Base-by-base conservation (phyloP, 495 filamentous ascomycete species). In the Penicillium macrosclerotiorum region DNA sequence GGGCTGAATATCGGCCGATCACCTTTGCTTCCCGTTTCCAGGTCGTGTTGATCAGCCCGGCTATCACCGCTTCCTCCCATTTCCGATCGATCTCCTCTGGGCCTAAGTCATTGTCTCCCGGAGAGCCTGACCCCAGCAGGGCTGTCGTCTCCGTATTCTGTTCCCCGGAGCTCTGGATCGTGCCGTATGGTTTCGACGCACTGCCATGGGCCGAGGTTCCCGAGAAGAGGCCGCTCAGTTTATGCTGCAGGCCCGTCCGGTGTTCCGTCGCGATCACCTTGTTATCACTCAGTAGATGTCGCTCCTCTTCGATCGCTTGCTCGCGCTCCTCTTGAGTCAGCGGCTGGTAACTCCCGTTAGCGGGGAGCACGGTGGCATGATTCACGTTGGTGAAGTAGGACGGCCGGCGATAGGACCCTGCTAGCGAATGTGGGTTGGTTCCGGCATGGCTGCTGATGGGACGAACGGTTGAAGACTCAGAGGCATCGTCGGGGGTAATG, bases 11-110 rank as follows among this genome's bases (percentile, higher is more conserved):
- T 54, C 69, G 71, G 4, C 63, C 57, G 25, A 91, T 69, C 0
- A 87, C 85, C 62, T 85, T 81, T 1, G 83, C 77, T 69, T 95
- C 90, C 46, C 88, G 78, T 54, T 82, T 80, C 86, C 89, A 94
- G 0, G 88, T 89, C 3, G 90, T 95, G 37, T 86, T 81, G 49
- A 94, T 86, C 46, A 75, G 69, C 6, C 88, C 87, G 3, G 80
- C 76, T 0, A 76, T 72, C 8, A 91, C 87, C 2, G 88, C 87
- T 27, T 85, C 83, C 43, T 89, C 84, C 89, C 89, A 95, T 66
- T 86, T 84, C 34, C 75, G 65, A 44, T 75, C 69, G 29, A 75
- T 69, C 31, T 73, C 69, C 12, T 72, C 64, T 3, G 46, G 47
- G 19, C 58, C 61, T 58, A 65, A 43, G 50, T 56, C 45, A 69